Base-by-base conservation (phyloP, 2,329 filamentous ascomycete genomes). In the Alternaria tenuissima region DNA sequence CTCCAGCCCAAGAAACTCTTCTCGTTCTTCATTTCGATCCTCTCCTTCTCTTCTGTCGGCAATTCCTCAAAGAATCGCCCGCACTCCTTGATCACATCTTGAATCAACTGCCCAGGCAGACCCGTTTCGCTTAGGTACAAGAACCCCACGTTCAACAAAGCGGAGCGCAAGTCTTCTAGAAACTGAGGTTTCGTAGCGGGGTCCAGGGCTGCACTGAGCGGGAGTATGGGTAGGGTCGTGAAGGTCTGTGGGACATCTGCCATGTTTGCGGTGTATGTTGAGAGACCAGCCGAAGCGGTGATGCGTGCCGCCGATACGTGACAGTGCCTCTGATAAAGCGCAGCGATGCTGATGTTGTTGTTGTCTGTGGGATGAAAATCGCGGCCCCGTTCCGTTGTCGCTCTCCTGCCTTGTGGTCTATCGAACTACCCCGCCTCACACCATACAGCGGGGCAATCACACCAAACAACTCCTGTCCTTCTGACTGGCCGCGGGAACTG, bases 91-190 rank as follows among this genome's bases (percentile, higher is more conserved):
- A 92, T 88, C 26, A 94, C 91, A 62, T 85, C 79, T 24, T 86
- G 73, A 68, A 91, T 88, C 53, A 94, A 80, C 39, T 85, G 81
- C 16, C 89, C 85, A 5, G 89, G 83, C 52, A 76, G 44, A 7
- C 76, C 76, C 22, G 91, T 89, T 72, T 96, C 93, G 73, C 89
- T 90, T 62, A 96, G 86, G 73, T 96, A 96, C 22, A 96, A 78
- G 72, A 96, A 96, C 2, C 93, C 93, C n/a, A 96, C 91, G 75
- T 94, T 90, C 70, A 96, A 86, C 32, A 96, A 81, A 0, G 92
- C 91, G 77, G 91, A 83, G 16, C 91, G 89, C 32, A 96, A 84
- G 55, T 91, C 83, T 1, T 81, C 78, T 0, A 96, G 85, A 70
- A 96, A 95, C 32, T 80, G 81, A 3, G 90, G 85, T 79, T 95